phyloP scores from a whole-genome alignment of 495 filamentous ascomycete genomes.

The Neurospora sp. region DNA sequence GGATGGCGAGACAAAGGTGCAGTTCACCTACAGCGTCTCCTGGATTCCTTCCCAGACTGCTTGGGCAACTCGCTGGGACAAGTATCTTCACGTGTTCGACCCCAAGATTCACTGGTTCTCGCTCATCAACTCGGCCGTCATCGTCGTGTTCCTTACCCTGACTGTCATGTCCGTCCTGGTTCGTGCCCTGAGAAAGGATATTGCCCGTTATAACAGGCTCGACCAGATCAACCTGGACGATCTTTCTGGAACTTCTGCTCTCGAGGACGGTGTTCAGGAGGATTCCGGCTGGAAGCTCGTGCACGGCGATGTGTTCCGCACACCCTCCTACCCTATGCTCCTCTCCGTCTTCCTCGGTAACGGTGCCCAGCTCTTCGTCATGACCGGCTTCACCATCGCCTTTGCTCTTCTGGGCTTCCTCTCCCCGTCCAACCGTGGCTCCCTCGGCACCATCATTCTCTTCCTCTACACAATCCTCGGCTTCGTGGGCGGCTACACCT shows the following conservation, averaged over 20 bases:
- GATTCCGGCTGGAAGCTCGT: conserved; percentile 98
- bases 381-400: conserved; percentile 87
- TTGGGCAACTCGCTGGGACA: conserved; percentile 97
- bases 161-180: conserved; percentile 85
- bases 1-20: conserved; percentile 51
- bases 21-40: conserved; percentile 83
- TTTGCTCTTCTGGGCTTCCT: conserved; percentile 93
- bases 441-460: conserved; percentile 82
- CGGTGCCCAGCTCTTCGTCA: conserved; percentile 92
- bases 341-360: conserved; percentile 86
- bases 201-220: conserved; percentile 87
- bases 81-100: conserved; percentile 90
- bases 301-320: conserved; percentile 93
- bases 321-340: conserved; percentile 70
- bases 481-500: conserved; percentile 86
- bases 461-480: conserved; percentile 87
- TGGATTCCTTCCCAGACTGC: conserved; percentile 71
- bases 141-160: conserved; percentile 81
- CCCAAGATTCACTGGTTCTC: conserved; percentile 98
- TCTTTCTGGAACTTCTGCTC: conserved; percentile 58
- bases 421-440: conserved; percentile 88
- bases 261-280: conserved; percentile 92
- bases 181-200: conserved; percentile 82
- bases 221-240: conserved; percentile 82
- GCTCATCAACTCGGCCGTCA: conserved; percentile 85